phyloP scores from a whole-genome alignment of 2,329 filamentous ascomycete genomes.

The Aspergillus fumigatus region DNA sequence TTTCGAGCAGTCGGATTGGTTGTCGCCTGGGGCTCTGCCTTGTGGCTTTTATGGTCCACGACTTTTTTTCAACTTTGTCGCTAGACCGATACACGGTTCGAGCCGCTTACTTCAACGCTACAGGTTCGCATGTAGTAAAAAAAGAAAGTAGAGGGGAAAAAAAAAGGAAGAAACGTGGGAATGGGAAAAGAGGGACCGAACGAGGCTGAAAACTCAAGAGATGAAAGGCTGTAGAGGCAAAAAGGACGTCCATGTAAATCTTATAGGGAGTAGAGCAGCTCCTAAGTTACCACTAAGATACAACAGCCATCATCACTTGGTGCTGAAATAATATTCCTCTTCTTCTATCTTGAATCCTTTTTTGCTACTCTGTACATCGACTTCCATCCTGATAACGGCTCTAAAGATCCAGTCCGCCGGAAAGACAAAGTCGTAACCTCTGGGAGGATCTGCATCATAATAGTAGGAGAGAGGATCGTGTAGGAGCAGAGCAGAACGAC shows the following conservation, averaged over 20 bases:
- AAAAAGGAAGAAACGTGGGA: not conserved
- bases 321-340: not conserved
- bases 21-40: not conserved
- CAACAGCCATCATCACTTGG: not conserved
- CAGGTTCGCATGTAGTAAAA: not conserved
- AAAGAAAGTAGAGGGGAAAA: not conserved
- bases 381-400: not conserved
- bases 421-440: not conserved
- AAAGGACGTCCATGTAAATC: not conserved
- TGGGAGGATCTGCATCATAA: not conserved
- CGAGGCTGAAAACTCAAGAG: not conserved
- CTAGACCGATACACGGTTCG: not conserved
- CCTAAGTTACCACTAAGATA: not conserved
- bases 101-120: not conserved
- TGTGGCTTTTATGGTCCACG: not conserved
- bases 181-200: not conserved
- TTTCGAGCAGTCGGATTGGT: not conserved
- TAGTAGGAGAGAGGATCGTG: not conserved
- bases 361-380: not conserved
- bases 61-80: not conserved
- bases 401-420: not conserved
- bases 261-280: not conserved
- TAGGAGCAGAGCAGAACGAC: not conserved
- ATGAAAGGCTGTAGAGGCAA: not conserved
- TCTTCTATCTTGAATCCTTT: not conserved